Percentiles rank a stretch among this genome's conserved stretches.
phyloP scores from a whole-genome alignment of 805 yeast species.

The Lipomyces oligophaga region DNA sequence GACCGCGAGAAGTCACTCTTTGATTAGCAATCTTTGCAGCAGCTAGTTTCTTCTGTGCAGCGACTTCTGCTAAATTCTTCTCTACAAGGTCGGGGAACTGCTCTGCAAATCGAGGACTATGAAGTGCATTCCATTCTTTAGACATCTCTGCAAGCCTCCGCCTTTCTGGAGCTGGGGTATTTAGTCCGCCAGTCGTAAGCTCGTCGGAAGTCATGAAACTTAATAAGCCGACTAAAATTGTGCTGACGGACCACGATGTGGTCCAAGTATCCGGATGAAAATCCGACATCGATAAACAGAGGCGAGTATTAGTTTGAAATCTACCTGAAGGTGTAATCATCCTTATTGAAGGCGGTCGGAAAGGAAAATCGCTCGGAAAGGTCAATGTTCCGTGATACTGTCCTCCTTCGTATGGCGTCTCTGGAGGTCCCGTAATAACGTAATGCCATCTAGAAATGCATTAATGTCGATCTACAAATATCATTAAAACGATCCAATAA shows the following conservation, averaged over 20 bases:
- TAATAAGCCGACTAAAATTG: slow-evolving; percentile 78
- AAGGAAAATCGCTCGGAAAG: slow-evolving; percentile 88
- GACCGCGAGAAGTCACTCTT: no score
- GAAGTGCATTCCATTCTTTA: slow-evolving; percentile 66
- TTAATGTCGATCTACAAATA: neutral
- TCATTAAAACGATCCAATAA: neutral
- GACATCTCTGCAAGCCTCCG: slow-evolving; percentile 56
- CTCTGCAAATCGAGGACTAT: slow-evolving; percentile 45
- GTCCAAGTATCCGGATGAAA: slow-evolving; percentile 95
- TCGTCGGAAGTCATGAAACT: slow-evolving; percentile 92
- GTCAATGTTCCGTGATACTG: slow-evolving; percentile 81
- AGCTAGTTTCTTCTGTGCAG: no score
- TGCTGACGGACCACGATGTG: slow-evolving; percentile 92
- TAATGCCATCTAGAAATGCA: slow-evolving; percentile 62
- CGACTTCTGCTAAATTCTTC: slow-evolving; percentile 40
- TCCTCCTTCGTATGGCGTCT: slow-evolving; percentile 74
- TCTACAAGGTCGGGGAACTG: slow-evolving; percentile 68
- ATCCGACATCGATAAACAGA: slow-evolving; percentile 90
- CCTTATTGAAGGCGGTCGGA: slow-evolving; percentile 84
- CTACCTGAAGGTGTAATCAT: slow-evolving; percentile 91
- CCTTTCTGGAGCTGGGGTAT: slow-evolving; percentile 59
- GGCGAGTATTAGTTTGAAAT: slow-evolving; percentile 71
- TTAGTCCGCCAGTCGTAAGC: slow-evolving; percentile 76
- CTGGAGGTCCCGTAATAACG: slow-evolving; percentile 79
- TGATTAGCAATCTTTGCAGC: no score